These are phyloP conservation scores for Cladochytrium replicatum DNA, from an alignment of 192 early-diverging fungal species.

Conservation along the genomic window DNA sequence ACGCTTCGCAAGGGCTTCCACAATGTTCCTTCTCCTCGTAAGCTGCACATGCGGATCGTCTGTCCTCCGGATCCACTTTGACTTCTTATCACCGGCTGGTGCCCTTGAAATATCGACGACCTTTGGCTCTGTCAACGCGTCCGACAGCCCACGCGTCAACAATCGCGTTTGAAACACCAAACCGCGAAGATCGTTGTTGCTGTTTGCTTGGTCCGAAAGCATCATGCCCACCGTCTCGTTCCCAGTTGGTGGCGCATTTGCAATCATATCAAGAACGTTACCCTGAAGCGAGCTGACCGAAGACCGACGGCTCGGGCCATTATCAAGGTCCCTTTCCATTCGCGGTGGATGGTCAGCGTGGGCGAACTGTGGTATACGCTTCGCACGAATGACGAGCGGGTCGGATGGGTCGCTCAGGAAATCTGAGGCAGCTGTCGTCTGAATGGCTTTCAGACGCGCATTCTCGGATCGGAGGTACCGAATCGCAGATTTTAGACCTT, in stretches of 20 bases:
- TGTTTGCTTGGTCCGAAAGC: constrained; percentile 7
- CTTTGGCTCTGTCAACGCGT: constrained; percentile 6
- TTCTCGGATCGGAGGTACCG: constrained; percentile 74
- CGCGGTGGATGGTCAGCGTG: too few relatives aligned
- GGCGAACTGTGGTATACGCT: too few relatives aligned
- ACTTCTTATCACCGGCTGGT: not conserved
- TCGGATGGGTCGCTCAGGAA: constrained; percentile 22
- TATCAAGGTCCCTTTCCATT: too few relatives aligned
- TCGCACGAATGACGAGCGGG: constrained; percentile 20
- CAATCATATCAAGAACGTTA: too few relatives aligned
- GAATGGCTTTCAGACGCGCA: constrained; percentile 59
- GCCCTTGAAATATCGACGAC: constrained; percentile 19
- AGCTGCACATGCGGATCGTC: constrained; percentile 14
- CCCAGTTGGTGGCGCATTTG: not conserved
- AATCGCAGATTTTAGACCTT: constrained; percentile 63
- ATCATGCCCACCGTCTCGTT: not conserved
- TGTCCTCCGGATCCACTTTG: constrained; percentile 13
- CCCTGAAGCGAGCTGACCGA: not conserved
- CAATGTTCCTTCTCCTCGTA: constrained; percentile 4
- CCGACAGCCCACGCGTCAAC: constrained; percentile 9
- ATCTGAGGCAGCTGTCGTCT: constrained; percentile 23
- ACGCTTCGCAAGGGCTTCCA: constrained; percentile 11
- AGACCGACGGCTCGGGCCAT: too few relatives aligned
- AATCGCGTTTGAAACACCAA: too few relatives aligned
- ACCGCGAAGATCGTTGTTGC: too few relatives aligned